Base-by-base conservation (phyloP, 768 basidiomycete species). In the Kwoniella heveanensis region DNA sequence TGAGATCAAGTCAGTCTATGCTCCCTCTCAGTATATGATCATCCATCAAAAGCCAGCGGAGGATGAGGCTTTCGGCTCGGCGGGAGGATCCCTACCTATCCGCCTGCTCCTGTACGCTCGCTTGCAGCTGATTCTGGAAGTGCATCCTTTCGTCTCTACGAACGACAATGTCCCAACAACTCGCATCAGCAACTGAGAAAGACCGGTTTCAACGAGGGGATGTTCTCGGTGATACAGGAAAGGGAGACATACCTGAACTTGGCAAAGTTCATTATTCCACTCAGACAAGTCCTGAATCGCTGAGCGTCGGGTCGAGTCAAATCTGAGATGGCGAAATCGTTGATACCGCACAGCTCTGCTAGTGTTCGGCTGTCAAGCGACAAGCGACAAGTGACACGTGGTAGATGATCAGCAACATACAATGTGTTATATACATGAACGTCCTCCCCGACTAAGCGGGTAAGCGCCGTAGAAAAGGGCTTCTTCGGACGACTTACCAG, bases 201-300 rank as follows among this genome's bases (percentile, higher is more conserved):
- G n/a, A n/a, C n/a, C n/a, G n/a, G n/a, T n/a, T n/a, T n/a, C n/a
- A n/a, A n/a, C n/a, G n/a, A n/a, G n/a, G n/a, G n/a, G n/a, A n/a
- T n/a, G n/a, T 36, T 13, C 32, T 7, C 32, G 32, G 32, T 13
- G 32, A 36, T 36, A 49, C 46, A 36, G 32, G 32, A 13, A 4
- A 26, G 39, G 15, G 19, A 44, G 57, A 57, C 89, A 69, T 88
- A 89, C 15, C 87, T 88, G 78, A 93, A 95, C 79, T 91, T 91
- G 79, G 92, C 86, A 77, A 94, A 91, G 80, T 96, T 96, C 83
- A 94, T 90, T 69, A 95, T 89, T 1, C 89, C 91, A 36, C 90
- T 91, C 66, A 96, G 85, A 44, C 90, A 83, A 56, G 85, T 83
- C 27, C 88, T 84, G 0, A 91, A 90, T 27, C 93, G 87, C 46